Evolutionary conservation across 371 early-diverging fungal species (phyloP).

Genomic region (Mucor velutinosus): DNA sequence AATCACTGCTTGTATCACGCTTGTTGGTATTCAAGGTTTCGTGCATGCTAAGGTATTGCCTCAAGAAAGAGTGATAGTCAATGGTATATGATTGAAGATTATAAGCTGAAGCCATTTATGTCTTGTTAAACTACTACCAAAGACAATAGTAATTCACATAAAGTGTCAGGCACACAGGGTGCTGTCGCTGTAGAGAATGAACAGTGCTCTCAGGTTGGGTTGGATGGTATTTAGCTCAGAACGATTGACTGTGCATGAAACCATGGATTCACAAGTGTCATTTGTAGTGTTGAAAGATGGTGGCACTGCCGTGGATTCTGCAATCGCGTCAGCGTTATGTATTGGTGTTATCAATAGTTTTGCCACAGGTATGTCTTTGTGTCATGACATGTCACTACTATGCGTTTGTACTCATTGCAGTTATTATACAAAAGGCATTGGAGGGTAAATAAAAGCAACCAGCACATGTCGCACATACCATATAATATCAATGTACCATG

Average conservation of each 20-base stretch:
- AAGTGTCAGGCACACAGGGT: conserved; percentile 37
- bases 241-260: neutral
- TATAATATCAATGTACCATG: neutral
- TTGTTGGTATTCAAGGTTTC: neutral
- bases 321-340: conserved; percentile 91
- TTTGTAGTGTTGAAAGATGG: conserved; percentile 78
- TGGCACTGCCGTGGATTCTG: conserved; percentile 96
- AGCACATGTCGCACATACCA: neutral
- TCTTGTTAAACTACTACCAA: neutral
- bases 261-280: neutral
- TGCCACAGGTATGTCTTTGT: conserved; percentile 80
- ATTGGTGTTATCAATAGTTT: conserved; percentile 94
- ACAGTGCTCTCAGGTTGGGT: conserved; percentile 82
- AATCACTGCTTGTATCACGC: neutral
- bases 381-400: neutral
- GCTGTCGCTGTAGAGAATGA: conserved; percentile 86
- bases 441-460: conserved; percentile 29
- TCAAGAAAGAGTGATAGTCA: neutral
- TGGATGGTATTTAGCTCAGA: conserved; percentile 56
- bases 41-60: neutral
- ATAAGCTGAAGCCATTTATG: neutral
- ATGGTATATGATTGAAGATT: neutral
- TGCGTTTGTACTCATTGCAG: neutral
- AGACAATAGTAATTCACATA: conserved; percentile 3
- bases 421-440: conserved; percentile 29